Evolutionary conservation across 2,329 filamentous ascomycete genomes (phyloP).

Genomic region (Venturia oleaginea): DNA sequence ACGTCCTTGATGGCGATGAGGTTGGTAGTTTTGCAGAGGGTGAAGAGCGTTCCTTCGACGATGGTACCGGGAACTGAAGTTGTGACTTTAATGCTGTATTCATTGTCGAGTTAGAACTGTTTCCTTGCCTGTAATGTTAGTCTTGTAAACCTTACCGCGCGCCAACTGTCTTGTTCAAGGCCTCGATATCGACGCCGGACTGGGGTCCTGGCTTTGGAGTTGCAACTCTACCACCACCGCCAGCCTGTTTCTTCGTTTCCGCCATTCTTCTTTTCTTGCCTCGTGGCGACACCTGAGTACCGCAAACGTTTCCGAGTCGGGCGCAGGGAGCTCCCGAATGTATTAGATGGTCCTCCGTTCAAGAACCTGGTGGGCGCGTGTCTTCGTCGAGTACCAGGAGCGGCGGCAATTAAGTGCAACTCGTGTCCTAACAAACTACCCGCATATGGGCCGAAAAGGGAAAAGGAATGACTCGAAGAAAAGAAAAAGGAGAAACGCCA

Average conservation of each 20-base stretch:
- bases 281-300: background rate
- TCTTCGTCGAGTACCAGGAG: background rate
- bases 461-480: conserved; percentile 5
- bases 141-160: conserved; percentile 42
- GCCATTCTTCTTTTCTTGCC: conserved; percentile 34
- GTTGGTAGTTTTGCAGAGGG: conserved; percentile 51
- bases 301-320: background rate
- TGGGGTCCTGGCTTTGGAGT: conserved; percentile 38
- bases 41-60: conserved; percentile 54
- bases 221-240: conserved; percentile 42
- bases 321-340: background rate
- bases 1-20: conserved; percentile 52
- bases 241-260: conserved; percentile 49
- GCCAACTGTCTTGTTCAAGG: conserved; percentile 51
- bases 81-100: conserved; percentile 37
- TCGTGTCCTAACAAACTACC: background rate
- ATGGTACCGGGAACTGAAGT: conserved; percentile 41
- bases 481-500: conserved; percentile 3
- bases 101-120: no score
- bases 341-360: conserved; percentile 4
- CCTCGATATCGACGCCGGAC: conserved; percentile 41
- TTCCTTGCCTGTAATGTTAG: background rate
- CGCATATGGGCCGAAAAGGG: background rate
- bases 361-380: conserved; percentile 9
- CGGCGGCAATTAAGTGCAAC: conserved; percentile 7